Conservation (phyloP, 768 basidiomycete genomes). For the Psilocybe tampanensis region DNA sequence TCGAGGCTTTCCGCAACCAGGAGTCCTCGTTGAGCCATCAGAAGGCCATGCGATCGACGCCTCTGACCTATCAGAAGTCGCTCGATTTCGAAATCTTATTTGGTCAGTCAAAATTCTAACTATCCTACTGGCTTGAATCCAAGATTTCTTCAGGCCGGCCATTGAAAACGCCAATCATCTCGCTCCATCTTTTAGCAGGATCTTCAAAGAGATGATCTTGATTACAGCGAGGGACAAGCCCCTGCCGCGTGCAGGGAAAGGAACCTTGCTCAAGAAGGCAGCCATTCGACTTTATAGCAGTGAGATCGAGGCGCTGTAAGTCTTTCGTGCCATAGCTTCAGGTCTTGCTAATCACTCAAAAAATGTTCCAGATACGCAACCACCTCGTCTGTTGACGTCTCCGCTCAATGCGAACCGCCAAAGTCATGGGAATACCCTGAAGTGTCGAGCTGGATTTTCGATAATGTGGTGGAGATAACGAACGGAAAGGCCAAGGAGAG, state of each 20-base stretch:
- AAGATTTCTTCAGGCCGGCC: conserved; percentile 27
- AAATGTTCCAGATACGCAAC: not conserved
- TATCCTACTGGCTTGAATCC: not conserved
- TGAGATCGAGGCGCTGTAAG: conserved; percentile 52
- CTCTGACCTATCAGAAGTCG: conserved; percentile 19
- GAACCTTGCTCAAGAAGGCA: conserved; percentile 46
- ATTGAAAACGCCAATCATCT: conserved; percentile 46
- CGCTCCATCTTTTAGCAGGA: conserved; percentile 42
- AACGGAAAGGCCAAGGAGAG: not conserved
- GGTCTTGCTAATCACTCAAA: not conserved
- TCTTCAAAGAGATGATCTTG: conserved; percentile 56
- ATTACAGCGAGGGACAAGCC: conserved; percentile 38
- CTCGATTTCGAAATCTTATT: conserved; percentile 33
- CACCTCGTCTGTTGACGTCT: too few relatives aligned
- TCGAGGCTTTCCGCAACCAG: conserved; percentile 31
- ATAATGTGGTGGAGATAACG: not conserved
- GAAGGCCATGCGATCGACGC: conserved; percentile 25
- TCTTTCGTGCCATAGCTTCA: conserved; percentile 3
- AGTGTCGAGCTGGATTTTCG: not conserved
- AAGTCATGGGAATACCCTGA: not conserved
- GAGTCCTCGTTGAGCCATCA: conserved; percentile 33
- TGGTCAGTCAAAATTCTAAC: conserved; percentile 28
- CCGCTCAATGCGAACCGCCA: not conserved
- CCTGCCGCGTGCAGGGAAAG: conserved; percentile 48
- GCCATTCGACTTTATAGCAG: conserved; percentile 41